Base-by-base conservation (phyloP, 2,329 filamentous ascomycete genomes). In the Monosporascus sp. region DNA sequence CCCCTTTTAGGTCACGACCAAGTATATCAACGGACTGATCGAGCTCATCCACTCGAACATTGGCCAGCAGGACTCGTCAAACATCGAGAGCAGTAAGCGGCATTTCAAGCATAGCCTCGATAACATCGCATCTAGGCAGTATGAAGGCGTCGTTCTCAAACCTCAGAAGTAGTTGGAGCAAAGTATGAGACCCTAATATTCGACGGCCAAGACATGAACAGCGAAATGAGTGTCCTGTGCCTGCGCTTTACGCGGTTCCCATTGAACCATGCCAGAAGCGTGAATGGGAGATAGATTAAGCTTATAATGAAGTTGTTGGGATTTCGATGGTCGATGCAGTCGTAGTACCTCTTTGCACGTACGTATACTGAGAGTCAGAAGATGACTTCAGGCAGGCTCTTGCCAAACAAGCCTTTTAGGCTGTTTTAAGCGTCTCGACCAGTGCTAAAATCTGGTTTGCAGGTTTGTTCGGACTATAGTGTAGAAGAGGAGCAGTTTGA, bases 1-100 rank as follows among this genome's bases (percentile, higher is more conserved):
- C 5, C 3, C 6, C 17, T 24, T 25, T 6, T 54, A 83, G 80
- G 80, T 99, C 39, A 99, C 94, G 5, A 97, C 88, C 3, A 97
- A 97, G 73, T 99, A 97, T 70, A 82, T 99, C 58, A 99, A 99
- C 67, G 94, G 94, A 3, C 83, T 99, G 49, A 97, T 99, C 66
- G 94, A 99, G 74, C 83, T 99, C 58, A 97, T 99, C 66, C 92
- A 99, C 72, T 96, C 91, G 22, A 99, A 99, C 68, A 80, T 99
- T 35, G 87, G 87, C 67, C 87, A 90, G 66, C 83, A 87, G 63
- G 89, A 94, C 63, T 89, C 88, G 35, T 82, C 87, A 0, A 88
- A 86, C 22, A 81, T 97, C 49, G 94, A 99, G 66, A 90, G 85
- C 58, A 95, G 94, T 57, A 88, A 88, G 70, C 90, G 90, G 66